Base-by-base conservation (phyloP, 306 rosid species). In the Argentina anserina region DNA sequence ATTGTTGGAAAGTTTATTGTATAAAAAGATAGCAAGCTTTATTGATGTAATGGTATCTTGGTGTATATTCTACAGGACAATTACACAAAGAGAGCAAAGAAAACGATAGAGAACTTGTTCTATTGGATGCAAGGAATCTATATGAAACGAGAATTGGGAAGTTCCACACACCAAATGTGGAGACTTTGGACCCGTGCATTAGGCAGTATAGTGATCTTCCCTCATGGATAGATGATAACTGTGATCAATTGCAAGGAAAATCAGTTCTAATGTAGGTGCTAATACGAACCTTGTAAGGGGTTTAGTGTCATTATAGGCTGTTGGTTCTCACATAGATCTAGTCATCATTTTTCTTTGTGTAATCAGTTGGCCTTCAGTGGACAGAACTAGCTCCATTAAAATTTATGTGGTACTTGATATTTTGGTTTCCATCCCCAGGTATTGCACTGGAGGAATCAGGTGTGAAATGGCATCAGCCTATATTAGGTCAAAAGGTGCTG, bases 401-500 rank as follows among this genome's bases (percentile, higher is more conserved):
- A 21, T 13, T 59, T 55, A 29, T 72, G 37, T 28, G 7, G 23
- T 42, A 7, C 40, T 41, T 70, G 31, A 17, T 72, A 45, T 78
- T 36, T 68, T 68, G 80, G 79, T 79, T 78, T 81, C 10, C 69
- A 31, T 76, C 65, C 67, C 75, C 75, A 94, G 98, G 97, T 91
- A 94, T 67, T 94, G 98, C 88, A 94, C 97, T 20, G 97, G 98
- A 39, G 98, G 98, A 81, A 91, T 91, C 75, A 83, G 98, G 79
- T 88, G 95, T 65, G 97, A 94, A 83, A 94, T 94, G 97, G 98
- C 98, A 72, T 94, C 98, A 1, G 98, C 98, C 26, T 94, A 91
- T 84, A 82, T 94, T 34, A 89, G 70, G 88, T 91, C 95, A 37
- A 91, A 94, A 78, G 98, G 98, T 78, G 80, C 86, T 78, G 98